phyloP scores from a whole-genome alignment of 768 basidiomycete species.

The Russula lepida region DNA sequence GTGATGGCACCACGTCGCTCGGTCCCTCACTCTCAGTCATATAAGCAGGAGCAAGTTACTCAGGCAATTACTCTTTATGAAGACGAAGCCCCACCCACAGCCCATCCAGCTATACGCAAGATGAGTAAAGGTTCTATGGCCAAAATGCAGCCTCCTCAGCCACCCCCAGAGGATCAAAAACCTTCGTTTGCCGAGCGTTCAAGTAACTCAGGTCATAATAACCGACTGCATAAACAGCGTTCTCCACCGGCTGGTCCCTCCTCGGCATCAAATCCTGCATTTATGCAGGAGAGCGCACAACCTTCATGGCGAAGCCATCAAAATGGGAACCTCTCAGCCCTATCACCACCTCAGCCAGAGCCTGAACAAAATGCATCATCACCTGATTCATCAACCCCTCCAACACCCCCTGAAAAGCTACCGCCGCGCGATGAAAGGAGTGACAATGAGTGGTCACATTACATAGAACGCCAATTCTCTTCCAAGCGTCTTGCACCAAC shows the following conservation, averaged over 20 bases:
- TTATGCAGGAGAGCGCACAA: not conserved
- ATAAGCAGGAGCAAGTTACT: not conserved
- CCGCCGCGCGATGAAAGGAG: not conserved
- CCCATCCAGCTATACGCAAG: constrained; percentile 10
- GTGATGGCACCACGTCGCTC: not conserved
- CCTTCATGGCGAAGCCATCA: not conserved
- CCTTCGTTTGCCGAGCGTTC: not conserved
- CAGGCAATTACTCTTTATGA: not conserved
- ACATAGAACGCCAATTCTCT: not conserved
- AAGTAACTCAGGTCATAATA: constrained; percentile 1
- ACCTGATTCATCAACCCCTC: not conserved
- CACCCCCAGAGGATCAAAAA: not conserved
- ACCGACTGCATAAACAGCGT: not conserved
- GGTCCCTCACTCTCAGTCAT: not conserved
- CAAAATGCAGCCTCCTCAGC: not conserved
- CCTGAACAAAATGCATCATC: not conserved
- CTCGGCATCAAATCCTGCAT: not conserved
- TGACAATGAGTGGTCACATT: not conserved
- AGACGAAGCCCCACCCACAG: constrained; percentile 9
- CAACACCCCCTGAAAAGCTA: constrained; percentile 7
- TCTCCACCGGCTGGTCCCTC: not conserved
- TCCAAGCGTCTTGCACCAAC: not conserved
- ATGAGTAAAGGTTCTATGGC: not conserved
- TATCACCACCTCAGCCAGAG: not conserved
- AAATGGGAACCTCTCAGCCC: not conserved